Conservation (phyloP, 345 rosid genomes). For the Anastatica hierochuntica region DNA sequence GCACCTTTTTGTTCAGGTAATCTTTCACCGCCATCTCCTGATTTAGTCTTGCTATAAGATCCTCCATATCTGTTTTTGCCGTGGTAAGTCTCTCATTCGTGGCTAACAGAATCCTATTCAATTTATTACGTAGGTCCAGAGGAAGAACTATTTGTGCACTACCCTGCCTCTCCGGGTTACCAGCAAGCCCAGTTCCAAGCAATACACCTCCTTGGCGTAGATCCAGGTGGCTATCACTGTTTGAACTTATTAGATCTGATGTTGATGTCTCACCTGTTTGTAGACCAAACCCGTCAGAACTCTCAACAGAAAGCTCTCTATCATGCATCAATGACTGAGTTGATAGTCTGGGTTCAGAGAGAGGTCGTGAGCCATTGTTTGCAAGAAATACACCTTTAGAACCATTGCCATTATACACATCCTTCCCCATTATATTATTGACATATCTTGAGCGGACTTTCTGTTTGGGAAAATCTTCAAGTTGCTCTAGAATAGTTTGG, state of each 20-base stretch:
- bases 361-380: slow-evolving; percentile 46
- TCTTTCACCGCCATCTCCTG: slow-evolving; percentile 87
- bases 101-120: slow-evolving; percentile 63
- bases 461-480: slow-evolving; percentile 75
- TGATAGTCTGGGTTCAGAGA: slow-evolving; percentile 48
- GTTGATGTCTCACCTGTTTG: slow-evolving; percentile 62
- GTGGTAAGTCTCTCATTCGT: slow-evolving; percentile 72
- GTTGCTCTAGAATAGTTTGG: slow-evolving; percentile 84
- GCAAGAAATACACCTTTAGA: slow-evolving; percentile 39
- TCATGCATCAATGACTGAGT: slow-evolving; percentile 45
- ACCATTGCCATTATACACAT: slow-evolving; percentile 43
- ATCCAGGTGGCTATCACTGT: slow-evolving; percentile 50
- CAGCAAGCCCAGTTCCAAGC: slow-evolving; percentile 29
- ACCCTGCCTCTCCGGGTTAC: slow-evolving; percentile 36
- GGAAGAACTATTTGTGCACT: slow-evolving; percentile 69
- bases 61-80: slow-evolving; percentile 96
- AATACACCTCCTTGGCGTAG: slow-evolving; percentile 43
- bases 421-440: slow-evolving; percentile 37
- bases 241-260: slow-evolving; percentile 48
- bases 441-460: slow-evolving; percentile 43
- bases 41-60: slow-evolving; percentile 77
- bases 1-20: slow-evolving; percentile 82
- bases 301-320: slow-evolving; percentile 62
- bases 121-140: slow-evolving; percentile 64
- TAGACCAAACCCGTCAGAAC: slow-evolving; percentile 55